Base-by-base conservation (phyloP, 2,329 filamentous ascomycete species). In the Pseudogymnoascus sp. region DNA sequence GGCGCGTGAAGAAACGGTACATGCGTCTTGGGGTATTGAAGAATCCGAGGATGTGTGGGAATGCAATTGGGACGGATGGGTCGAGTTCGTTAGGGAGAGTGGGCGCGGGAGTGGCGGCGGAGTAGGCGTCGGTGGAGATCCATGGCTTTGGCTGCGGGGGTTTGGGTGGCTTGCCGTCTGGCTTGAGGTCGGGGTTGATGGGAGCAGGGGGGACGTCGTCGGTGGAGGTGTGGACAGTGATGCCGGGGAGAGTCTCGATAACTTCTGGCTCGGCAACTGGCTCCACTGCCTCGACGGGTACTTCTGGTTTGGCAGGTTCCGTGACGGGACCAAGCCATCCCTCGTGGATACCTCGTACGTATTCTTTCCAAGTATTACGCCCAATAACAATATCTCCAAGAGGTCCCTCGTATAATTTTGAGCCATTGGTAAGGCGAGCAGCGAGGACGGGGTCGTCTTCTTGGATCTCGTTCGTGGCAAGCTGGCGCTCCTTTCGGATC, bases 351-450 rank as follows among this genome's bases (percentile, higher is more conserved):
- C 95, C 95, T 64, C 93, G 84, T 23, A 97, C 80, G 74, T 97
- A 99, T 77, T 99, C 95, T 77, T 97, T 99, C 95, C 95, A 99
- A 8, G 93, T 88, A 73, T 97, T 90, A 63, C 93, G 81, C 11
- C 95, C 95, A 69, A 99, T 85, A 16, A 97, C 86, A 61, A 99
- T 82, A 73, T 97, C 93, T 49, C 95, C 95, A 66, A 84, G 83
- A 21, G 88, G 80, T 8, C 90, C 93, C 3, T 87, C 80, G 71
- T 88, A 93, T 36, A 90, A 86, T 25, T 79, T 80, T 8, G 93
- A 84, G 5, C 88, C 88, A 65, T 86, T 85, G 67, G 80, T 83
- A 71, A 81, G 79, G 69, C 93, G 83, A 61, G 88, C 77, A 8
- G 83, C 80, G 64, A 86, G 80, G 5, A 95, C 77, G 59, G 84